phyloP scores from a whole-genome alignment of 805 yeast genomes.

The Yamadazyma nakazawae region DNA sequence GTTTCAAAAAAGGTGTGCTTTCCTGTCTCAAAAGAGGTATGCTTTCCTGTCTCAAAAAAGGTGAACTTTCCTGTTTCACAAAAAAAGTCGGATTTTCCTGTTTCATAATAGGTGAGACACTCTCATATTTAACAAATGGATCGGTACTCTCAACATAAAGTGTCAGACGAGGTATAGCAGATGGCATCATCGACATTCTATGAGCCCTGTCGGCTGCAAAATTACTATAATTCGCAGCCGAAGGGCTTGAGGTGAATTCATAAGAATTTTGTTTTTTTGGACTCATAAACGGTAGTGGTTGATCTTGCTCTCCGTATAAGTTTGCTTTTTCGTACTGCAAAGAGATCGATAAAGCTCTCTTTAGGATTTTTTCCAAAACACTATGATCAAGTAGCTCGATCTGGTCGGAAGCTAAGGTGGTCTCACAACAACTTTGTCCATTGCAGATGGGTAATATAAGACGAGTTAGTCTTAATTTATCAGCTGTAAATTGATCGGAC shows the following conservation, averaged over 20 bases:
- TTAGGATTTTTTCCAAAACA: constrained; percentile 1
- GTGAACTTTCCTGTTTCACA: too few relatives aligned
- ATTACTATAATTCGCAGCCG: background rate
- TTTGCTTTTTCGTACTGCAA: constrained; percentile 11
- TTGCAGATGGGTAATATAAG: constrained; percentile 11
- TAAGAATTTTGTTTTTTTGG: background rate
- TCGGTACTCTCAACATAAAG: background rate
- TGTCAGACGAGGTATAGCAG: background rate
- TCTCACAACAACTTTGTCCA: constrained; percentile 10
- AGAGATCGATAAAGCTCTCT: constrained; percentile 9
- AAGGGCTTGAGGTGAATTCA: background rate
- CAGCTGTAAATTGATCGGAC: constrained; percentile 8
- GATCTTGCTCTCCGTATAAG: background rate
- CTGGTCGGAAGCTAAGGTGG: background rate
- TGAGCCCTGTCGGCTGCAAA: background rate
- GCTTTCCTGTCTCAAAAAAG: too few relatives aligned
- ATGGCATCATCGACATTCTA: background rate
- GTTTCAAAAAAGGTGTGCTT: too few relatives aligned
- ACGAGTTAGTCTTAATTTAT: constrained; percentile 1
- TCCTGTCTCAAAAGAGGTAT: too few relatives aligned
- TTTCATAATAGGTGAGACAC: too few relatives aligned
- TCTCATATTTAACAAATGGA: background rate
- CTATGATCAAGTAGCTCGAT: constrained; percentile 6
- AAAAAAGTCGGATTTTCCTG: too few relatives aligned
- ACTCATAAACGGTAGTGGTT: background rate